Percentiles rank a stretch among this genome's conserved stretches.
Conservation (phyloP, 768 basidiomycete genomes). For the Kwoniella sp. region DNA sequence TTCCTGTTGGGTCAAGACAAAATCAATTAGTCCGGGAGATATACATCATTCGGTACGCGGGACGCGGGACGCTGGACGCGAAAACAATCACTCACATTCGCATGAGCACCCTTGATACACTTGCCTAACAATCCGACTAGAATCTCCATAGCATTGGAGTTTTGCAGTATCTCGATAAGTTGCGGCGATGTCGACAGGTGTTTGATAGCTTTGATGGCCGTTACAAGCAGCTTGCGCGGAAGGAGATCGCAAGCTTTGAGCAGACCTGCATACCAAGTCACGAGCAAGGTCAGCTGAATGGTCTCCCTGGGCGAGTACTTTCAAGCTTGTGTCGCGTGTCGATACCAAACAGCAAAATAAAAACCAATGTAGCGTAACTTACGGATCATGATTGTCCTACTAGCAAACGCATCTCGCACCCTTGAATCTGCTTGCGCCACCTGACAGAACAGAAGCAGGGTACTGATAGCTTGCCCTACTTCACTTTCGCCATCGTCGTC, state of each 20-base stretch:
- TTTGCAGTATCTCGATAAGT: slow-evolving; percentile 88
- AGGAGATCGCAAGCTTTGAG: slow-evolving; percentile 83
- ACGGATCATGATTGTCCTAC: slow-evolving; percentile 85
- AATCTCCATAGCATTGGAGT: slow-evolving; percentile 90
- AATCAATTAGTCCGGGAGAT: too few relatives aligned
- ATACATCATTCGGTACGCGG: too few relatives aligned
- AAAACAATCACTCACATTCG: slow-evolving; percentile 65
- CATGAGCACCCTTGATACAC: slow-evolving; percentile 73
- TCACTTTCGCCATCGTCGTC: slow-evolving; percentile 86
- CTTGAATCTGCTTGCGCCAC: slow-evolving; percentile 94
- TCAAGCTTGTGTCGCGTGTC: too few relatives aligned
- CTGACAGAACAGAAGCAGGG: slow-evolving; percentile 89
- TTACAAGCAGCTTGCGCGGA: slow-evolving; percentile 82
- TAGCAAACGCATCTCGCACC: slow-evolving; percentile 87
- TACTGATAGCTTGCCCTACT: slow-evolving; percentile 67
- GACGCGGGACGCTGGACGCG: too few relatives aligned
- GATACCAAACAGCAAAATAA: too few relatives aligned
- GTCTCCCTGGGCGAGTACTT: too few relatives aligned
- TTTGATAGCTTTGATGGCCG: slow-evolving; percentile 91
- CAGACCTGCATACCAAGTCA: slow-evolving; percentile 62
- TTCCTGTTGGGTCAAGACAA: slow-evolving; percentile 66
- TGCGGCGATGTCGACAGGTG: slow-evolving; percentile 92
- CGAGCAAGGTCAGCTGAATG: not conserved
- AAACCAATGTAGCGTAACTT: slow-evolving; percentile 55
- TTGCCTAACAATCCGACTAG: slow-evolving; percentile 82